phyloP scores from a whole-genome alignment of 2,329 filamentous ascomycete genomes.

The Pyrenophora tritici-repentis region DNA sequence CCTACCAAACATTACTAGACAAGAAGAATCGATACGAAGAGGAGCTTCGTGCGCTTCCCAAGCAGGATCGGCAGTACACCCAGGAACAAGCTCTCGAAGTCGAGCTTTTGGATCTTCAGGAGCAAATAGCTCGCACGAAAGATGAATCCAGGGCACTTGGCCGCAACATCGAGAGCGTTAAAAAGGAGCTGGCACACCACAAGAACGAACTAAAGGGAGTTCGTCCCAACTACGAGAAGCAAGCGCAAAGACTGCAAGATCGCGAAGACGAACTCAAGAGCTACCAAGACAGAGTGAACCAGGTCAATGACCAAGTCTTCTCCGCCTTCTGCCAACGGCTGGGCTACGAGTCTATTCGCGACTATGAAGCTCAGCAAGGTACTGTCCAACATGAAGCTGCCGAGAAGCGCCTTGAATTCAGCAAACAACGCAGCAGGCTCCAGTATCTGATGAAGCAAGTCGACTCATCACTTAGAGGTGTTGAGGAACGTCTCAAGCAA shows the following conservation, averaged over 20 bases:
- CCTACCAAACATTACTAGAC: constrained; percentile 82
- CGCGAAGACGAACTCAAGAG: constrained; percentile 61
- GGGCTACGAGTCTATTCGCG: constrained; percentile 85
- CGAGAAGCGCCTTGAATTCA: constrained; percentile 85
- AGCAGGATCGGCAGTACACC: constrained; percentile 72
- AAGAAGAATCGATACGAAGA: constrained; percentile 75
- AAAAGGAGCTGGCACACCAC: constrained; percentile 76
- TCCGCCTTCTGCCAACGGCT: constrained; percentile 81
- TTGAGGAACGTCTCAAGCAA: constrained; percentile 69
- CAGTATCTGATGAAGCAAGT: constrained; percentile 66
- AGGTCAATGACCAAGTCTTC: constrained; percentile 89
- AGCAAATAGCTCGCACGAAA: constrained; percentile 71
- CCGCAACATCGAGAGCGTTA: constrained; percentile 83
- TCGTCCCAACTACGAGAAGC: constrained; percentile 76
- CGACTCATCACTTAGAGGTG: constrained; percentile 73
- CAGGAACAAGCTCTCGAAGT: constrained; percentile 82
- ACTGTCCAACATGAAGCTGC: constrained; percentile 88
- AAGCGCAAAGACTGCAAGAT: constrained; percentile 69
- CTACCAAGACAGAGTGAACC: constrained; percentile 69
- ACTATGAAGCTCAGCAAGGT: constrained; percentile 92
- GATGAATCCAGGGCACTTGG: constrained; percentile 79
- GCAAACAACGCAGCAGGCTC: constrained; percentile 71
- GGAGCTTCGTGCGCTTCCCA: constrained; percentile 80
- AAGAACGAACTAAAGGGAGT: constrained; percentile 75
- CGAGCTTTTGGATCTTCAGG: constrained; percentile 79